Conservation (phyloP, 179 eudicot genomes). For the Sideroxylon spinosum region DNA sequence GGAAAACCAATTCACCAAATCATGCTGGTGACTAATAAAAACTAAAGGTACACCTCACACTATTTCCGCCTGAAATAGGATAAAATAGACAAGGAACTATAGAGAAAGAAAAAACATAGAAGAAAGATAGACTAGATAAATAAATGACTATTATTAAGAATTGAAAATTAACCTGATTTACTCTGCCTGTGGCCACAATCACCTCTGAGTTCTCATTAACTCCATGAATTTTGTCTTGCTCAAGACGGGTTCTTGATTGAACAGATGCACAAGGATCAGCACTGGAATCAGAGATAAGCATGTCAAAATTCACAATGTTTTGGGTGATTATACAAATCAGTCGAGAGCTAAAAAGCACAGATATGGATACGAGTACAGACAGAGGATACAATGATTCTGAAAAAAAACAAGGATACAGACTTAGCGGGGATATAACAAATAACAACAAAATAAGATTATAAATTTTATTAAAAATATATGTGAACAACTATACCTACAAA, state of each 20-base stretch:
- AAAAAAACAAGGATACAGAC: too few relatives aligned
- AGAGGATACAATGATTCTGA: too few relatives aligned
- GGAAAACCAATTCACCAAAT: constrained; percentile 13
- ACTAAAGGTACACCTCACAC: background rate
- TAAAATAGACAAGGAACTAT: background rate
- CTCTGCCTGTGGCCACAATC: constrained; percentile 24
- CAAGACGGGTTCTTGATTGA: constrained; percentile 34
- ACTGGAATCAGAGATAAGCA: constrained; percentile 38
- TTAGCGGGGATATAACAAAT: too few relatives aligned
- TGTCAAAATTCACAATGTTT: background rate
- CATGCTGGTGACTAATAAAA: background rate
- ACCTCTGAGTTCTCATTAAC: constrained; percentile 27
- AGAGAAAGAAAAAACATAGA: background rate
- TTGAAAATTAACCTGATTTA: constrained; percentile 28
- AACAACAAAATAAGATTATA: too few relatives aligned
- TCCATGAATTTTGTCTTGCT: constrained; percentile 38
- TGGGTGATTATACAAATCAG: background rate
- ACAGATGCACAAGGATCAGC: constrained; percentile 42
- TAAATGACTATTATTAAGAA: background rate
- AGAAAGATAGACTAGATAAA: background rate
- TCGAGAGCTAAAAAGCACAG: background rate
- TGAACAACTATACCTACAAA: too few relatives aligned
- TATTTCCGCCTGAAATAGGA: background rate
- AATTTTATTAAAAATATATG: too few relatives aligned
- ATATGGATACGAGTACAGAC: too few relatives aligned